Evolutionary conservation across 2,329 filamentous ascomycete species (phyloP).

Genomic region (Trichoderma simmonsii): DNA sequence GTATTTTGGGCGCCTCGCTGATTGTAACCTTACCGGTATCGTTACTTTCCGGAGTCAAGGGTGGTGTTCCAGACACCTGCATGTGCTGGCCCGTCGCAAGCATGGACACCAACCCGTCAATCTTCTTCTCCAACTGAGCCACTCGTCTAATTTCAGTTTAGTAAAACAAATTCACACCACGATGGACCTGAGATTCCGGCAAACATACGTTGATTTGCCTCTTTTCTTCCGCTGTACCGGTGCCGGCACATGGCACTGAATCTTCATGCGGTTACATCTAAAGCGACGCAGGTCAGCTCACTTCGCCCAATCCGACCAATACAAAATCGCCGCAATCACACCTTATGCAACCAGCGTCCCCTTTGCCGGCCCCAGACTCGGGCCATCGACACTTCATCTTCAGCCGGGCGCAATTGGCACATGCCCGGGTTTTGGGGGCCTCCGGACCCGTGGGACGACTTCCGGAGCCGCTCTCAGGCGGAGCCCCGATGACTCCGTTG

Average conservation of each 20-base stretch:
- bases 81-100: slow-evolving; percentile 32
- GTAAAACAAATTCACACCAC: neutral
- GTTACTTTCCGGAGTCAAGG: slow-evolving; percentile 20
- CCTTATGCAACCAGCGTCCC: slow-evolving; percentile 29
- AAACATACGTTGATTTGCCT: slow-evolving; percentile 36
- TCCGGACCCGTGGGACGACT: neutral
- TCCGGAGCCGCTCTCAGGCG: neutral
- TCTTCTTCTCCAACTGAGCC: slow-evolving; percentile 38
- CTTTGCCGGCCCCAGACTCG: slow-evolving; percentile 21
- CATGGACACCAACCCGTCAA: slow-evolving; percentile 40
- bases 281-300: neutral
- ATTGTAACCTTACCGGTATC: neutral
- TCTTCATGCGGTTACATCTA: slow-evolving; percentile 36
- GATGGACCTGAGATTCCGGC: neutral
- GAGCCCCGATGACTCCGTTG: neutral
- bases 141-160: slow-evolving; percentile 30
- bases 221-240: slow-evolving; percentile 34
- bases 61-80: slow-evolving; percentile 20
- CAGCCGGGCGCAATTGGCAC: slow-evolving; percentile 33
- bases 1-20: neutral
- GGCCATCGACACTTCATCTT: slow-evolving; percentile 39
- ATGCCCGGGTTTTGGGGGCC: slow-evolving; percentile 28
- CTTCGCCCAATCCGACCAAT: neutral
- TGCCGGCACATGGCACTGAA: slow-evolving; percentile 34
- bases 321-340: slow-evolving; percentile 13